A percentile compares a stretch with the other conserved stretches of the same genome.
Conservation (phyloP, 345 rosid genomes). For the Euclidium syriacum region DNA sequence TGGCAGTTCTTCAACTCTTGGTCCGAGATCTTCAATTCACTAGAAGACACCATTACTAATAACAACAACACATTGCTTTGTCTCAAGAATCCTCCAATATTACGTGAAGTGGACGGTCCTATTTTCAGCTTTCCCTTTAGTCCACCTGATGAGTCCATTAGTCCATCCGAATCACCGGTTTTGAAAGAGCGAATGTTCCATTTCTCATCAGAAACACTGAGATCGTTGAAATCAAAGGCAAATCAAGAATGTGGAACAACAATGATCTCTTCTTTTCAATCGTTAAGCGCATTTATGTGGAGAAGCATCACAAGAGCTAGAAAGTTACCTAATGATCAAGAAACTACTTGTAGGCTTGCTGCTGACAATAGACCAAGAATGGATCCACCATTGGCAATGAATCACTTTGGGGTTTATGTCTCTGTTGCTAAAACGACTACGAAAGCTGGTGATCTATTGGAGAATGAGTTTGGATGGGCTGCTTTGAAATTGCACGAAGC, state of each 20-base stretch:
- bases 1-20: conserved; percentile 67
- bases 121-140: conserved; percentile 40
- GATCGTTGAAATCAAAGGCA: conserved; percentile 41
- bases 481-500: conserved; percentile 49
- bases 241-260: conserved; percentile 39
- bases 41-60: background rate
- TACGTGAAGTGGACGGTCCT: conserved; percentile 37
- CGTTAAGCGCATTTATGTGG: conserved; percentile 51
- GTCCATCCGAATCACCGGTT: conserved; percentile 31
- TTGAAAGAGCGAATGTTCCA: conserved; percentile 53
- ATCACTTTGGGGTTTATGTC: conserved; percentile 59
- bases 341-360: conserved; percentile 40
- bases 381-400: conserved; percentile 35
- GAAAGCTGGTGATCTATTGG: conserved; percentile 42
- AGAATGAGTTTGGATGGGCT: conserved; percentile 44
- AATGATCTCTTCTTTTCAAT: conserved; percentile 58
- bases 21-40: conserved; percentile 56
- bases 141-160: conserved; percentile 30
- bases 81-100: conserved; percentile 45
- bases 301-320: conserved; percentile 45
- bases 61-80: background rate
- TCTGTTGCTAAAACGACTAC: conserved; percentile 22
- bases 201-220: conserved; percentile 47
- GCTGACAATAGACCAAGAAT: conserved; percentile 43
- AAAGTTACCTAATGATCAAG: conserved; percentile 15